Percentiles rank a stretch among this genome's conserved stretches.
Conservation (phyloP, 257 asterid genomes). For the Fraxinus cuspidata region DNA sequence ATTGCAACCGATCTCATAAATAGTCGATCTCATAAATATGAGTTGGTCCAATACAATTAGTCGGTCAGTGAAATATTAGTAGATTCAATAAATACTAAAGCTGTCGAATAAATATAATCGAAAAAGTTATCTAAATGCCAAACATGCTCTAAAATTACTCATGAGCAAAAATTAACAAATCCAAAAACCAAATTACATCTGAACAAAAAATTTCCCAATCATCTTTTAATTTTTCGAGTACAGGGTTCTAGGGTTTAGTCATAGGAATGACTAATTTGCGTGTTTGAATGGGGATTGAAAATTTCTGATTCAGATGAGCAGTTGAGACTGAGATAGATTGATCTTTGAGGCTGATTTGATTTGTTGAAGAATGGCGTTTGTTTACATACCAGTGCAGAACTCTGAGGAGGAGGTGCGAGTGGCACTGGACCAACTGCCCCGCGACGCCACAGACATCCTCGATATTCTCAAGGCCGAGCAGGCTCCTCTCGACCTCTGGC, state of each 20-base stretch:
- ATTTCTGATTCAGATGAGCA: background rate
- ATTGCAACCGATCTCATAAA: too few relatives aligned
- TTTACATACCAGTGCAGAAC: slow-evolving; percentile 90
- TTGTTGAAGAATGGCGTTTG: slow-evolving; percentile 52
- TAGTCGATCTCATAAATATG: too few relatives aligned
- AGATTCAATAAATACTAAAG: too few relatives aligned
- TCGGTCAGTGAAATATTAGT: too few relatives aligned
- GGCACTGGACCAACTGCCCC: slow-evolving; percentile 91
- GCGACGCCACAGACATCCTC: slow-evolving; percentile 96
- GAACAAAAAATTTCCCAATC: background rate
- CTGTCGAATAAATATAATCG: too few relatives aligned
- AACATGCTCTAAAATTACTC: background rate
- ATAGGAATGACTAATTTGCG: background rate
- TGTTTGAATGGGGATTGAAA: background rate
- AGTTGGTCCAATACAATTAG: too few relatives aligned
- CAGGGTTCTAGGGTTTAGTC: background rate
- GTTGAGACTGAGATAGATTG: background rate
- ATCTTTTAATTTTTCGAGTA: background rate
- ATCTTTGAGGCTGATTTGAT: slow-evolving; percentile 3
- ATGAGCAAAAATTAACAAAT: background rate
- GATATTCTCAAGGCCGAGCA: slow-evolving; percentile 99
- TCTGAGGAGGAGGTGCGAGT: slow-evolving; percentile 98
- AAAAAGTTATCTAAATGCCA: too few relatives aligned
- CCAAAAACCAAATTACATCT: background rate
- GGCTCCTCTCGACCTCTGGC: slow-evolving; percentile 99